Conservation (phyloP, 2,329 filamentous ascomycete genomes). For the Neopestalotiopsis rosae region DNA sequence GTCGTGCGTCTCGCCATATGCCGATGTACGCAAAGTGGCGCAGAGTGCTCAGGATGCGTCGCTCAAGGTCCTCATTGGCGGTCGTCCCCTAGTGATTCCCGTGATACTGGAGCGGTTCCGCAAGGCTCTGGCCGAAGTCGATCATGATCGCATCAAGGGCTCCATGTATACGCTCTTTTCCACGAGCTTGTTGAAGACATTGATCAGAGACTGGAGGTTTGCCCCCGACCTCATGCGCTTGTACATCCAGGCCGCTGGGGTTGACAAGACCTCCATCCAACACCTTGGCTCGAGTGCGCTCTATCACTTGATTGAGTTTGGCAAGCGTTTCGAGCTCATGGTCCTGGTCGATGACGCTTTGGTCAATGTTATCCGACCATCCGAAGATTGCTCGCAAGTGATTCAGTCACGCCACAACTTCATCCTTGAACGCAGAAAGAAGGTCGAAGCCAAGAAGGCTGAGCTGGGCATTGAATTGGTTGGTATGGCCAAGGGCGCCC, state of each 20-base stretch:
- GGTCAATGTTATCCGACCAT: conserved; percentile 74
- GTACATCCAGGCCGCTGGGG: conserved; percentile 87
- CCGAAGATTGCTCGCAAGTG: conserved; percentile 63
- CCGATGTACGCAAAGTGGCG: conserved; percentile 92
- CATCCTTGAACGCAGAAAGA: conserved; percentile 75
- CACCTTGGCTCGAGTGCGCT: conserved; percentile 81
- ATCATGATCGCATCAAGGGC: conserved; percentile 93
- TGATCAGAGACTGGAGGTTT: conserved; percentile 92
- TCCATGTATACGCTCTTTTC: conserved; percentile 90
- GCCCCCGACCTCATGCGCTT: conserved; percentile 87
- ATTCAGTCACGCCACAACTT: conserved; percentile 73
- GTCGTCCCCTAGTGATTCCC: conserved; percentile 86
- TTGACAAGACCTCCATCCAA: conserved; percentile 95
- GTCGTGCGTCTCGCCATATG: conserved; percentile 89
- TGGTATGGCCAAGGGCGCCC: conserved; percentile 75
- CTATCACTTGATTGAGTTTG: conserved; percentile 90
- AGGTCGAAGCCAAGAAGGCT: conserved; percentile 84
- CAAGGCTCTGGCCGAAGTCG: conserved; percentile 76
- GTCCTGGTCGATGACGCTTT: conserved; percentile 77
- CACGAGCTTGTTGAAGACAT: conserved; percentile 85
- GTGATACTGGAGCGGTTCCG: conserved; percentile 81
- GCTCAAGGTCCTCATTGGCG: conserved; percentile 87
- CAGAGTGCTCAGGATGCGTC: conserved; percentile 93
- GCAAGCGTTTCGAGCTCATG: conserved; percentile 84
- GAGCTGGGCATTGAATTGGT: conserved; percentile 82